A percentile compares a stretch with the other conserved stretches of the same genome.
Conservation (phyloP, 495 filamentous ascomycete species). For the Trypethelium eluteriae region DNA sequence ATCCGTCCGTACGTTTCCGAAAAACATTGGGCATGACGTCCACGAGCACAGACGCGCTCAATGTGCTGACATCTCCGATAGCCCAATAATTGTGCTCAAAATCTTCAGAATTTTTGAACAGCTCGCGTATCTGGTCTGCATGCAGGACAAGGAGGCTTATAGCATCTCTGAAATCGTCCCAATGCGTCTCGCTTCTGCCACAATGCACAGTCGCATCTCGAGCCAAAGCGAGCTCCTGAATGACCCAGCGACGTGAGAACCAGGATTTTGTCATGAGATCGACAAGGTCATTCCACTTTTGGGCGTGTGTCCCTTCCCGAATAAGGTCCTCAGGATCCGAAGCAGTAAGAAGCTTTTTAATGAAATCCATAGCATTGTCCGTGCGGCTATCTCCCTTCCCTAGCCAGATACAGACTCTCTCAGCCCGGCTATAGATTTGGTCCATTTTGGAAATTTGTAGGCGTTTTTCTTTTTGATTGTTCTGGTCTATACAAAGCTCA, state of each 20-base stretch:
- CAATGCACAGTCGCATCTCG: not conserved
- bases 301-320: not conserved
- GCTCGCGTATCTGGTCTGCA: not conserved
- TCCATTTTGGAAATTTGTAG: conserved; percentile 27
- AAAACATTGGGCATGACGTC: not conserved
- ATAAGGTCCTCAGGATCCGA: not conserved
- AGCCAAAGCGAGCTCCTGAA: not conserved
- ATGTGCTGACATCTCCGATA: not conserved
- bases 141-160: not conserved
- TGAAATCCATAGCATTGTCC: not conserved
- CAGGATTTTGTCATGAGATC: not conserved
- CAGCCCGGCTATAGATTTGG: conserved; percentile 24
- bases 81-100: not conserved
- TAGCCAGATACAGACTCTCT: conserved; percentile 17
- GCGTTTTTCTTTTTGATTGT: conserved; percentile 21
- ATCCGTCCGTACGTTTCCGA: not conserved
- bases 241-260: not conserved
- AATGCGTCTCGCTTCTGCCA: not conserved
- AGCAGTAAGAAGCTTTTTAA: not conserved
- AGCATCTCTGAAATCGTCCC: not conserved
- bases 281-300: not conserved
- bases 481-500: conserved; percentile 33
- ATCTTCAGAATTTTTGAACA: not conserved
- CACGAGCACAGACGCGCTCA: not conserved
- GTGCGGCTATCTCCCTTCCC: conserved; percentile 11